Conservation (phyloP, 2,329 filamentous ascomycete genomes). For the Cordyceps pruinosa region DNA sequence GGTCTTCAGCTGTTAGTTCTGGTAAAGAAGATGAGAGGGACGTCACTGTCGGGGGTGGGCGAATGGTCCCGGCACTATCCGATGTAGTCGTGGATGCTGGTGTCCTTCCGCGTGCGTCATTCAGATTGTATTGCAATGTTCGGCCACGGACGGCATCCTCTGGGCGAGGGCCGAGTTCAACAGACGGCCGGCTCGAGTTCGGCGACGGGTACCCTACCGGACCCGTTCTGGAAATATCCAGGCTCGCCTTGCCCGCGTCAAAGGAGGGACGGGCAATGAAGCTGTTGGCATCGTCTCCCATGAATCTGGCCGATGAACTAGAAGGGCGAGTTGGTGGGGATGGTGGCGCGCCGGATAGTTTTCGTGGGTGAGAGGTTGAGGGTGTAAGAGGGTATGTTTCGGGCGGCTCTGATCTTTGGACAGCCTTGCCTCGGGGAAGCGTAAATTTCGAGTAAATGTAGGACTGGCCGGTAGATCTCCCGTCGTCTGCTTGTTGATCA, state of each 20-base stretch:
- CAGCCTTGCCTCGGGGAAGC: conserved; percentile 72
- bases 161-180: conserved; percentile 36
- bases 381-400: conserved; percentile 40
- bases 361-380: conserved; percentile 41
- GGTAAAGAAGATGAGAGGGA: conserved; percentile 49
- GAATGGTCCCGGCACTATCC: conserved; percentile 49
- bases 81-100: conserved; percentile 44
- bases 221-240: conserved; percentile 34
- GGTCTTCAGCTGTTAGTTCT: conserved; percentile 77
- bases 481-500: conserved; percentile 42
- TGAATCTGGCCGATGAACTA: conserved; percentile 41
- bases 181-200: conserved; percentile 38
- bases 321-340: conserved; percentile 56
- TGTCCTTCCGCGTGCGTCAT: conserved; percentile 37
- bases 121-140: conserved; percentile 29
- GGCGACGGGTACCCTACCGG: conserved; percentile 37
- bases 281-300: conserved; percentile 31
- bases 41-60: conserved; percentile 32
- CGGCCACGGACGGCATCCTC: conserved; percentile 45
- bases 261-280: conserved; percentile 38
- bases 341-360: conserved; percentile 44
- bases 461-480: conserved; percentile 52
- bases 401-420: conserved; percentile 61
- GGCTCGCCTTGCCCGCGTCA: conserved; percentile 44
- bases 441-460: conserved; percentile 84